Evolutionary conservation across 1,284 basidiomycete genomes (phyloP).

Genomic region (Pyrrhoderma noxium): DNA sequence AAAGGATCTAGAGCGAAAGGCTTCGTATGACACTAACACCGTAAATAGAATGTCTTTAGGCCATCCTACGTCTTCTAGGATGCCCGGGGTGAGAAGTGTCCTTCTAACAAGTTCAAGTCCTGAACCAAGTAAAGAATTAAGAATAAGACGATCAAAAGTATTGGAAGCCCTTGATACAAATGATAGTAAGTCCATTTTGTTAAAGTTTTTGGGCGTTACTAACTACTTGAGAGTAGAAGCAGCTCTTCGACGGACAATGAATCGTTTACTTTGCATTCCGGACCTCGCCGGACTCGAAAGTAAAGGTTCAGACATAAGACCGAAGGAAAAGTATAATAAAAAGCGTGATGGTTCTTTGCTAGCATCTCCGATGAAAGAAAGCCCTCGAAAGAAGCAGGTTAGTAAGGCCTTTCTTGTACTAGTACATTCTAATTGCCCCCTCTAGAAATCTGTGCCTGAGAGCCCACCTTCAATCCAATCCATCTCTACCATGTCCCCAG

Average conservation of each 20-base stretch:
- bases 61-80: not conserved
- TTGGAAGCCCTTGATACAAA: constrained; percentile 32
- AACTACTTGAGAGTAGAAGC: constrained; percentile 30
- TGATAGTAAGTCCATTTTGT: constrained; percentile 29
- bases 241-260: constrained; percentile 33
- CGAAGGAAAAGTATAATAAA: not conserved
- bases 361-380: not conserved
- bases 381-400: constrained; percentile 11
- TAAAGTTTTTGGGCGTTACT: not conserved
- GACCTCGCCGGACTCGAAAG: constrained; percentile 39
- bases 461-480: too few species aligned
- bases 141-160: constrained; percentile 27
- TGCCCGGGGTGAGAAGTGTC: not conserved
- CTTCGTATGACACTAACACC: not conserved
- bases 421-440: not conserved
- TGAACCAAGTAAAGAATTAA: constrained; percentile 18
- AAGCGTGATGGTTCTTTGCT: not conserved
- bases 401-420: not conserved
- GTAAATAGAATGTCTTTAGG: not conserved
- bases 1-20: constrained; percentile 5
- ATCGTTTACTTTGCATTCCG: constrained; percentile 35
- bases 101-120: constrained; percentile 12
- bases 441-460: not conserved
- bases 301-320: not conserved
- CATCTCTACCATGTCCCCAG: too few species aligned